Evolutionary conservation across 139 green algal genomes (phyloP).

Genomic region (Tetradesmus lagerheimii): DNA sequence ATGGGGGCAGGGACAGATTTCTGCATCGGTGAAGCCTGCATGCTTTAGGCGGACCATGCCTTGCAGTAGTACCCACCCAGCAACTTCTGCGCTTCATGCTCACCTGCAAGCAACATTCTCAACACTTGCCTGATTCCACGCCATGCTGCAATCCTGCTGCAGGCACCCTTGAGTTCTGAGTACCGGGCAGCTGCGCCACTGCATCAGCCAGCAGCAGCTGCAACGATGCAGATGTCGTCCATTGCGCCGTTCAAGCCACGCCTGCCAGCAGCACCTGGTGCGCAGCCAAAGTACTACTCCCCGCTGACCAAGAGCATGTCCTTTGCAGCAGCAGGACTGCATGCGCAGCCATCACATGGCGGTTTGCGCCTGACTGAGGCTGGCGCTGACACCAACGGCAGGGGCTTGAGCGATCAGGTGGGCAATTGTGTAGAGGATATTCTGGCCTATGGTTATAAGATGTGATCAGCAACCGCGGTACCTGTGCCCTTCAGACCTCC

Average conservation of each 20-base stretch:
- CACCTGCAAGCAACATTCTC: neutral
- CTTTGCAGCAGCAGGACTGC: neutral
- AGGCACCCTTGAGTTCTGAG: neutral
- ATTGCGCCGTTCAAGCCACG: neutral
- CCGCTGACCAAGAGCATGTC: conserved; percentile 31
- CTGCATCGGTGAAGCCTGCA: too few species aligned
- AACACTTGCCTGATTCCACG: neutral
- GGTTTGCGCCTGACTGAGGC: neutral
- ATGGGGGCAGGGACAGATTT: too few species aligned
- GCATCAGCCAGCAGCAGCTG: neutral
- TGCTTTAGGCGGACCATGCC: too few species aligned
- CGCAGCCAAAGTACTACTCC: neutral
- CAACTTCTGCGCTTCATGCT: too few species aligned
- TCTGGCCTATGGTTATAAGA: too few species aligned
- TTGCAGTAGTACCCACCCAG: too few species aligned
- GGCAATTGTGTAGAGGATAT: too few species aligned
- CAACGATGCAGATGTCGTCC: neutral
- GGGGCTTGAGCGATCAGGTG: neutral
- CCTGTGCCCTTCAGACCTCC: too few species aligned
- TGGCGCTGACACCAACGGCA: conserved; percentile 12
- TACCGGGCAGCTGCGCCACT: neutral
- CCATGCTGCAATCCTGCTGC: neutral
- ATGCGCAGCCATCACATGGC: neutral
- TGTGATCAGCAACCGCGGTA: too few species aligned
- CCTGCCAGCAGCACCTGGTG: neutral